Percentiles rank a stretch among this genome's conserved stretches.
Evolutionary conservation across 805 yeast genomes (phyloP).

Genomic region (Isabelozyma heimii): DNA sequence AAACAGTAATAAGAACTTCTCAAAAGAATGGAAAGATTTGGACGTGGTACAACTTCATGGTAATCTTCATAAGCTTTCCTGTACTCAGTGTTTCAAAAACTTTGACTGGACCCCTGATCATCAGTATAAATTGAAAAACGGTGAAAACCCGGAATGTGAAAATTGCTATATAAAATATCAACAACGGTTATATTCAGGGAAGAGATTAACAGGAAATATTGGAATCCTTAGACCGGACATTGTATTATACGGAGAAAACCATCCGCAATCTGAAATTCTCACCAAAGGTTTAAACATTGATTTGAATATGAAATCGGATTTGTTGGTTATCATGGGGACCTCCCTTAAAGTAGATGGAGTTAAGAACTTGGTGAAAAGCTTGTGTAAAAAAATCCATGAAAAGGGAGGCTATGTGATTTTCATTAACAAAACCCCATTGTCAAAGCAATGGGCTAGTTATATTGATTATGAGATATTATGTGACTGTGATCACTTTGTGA

Average conservation of each 20-base stretch:
- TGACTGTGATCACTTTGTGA: conserved; percentile 84
- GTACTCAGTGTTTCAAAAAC: conserved; percentile 64
- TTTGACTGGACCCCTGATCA: conserved; percentile 61
- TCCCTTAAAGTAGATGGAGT: conserved; percentile 91
- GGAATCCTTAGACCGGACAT: conserved; percentile 87
- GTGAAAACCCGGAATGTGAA: conserved; percentile 76
- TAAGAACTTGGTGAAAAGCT: conserved; percentile 64
- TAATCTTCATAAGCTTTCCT: conserved; percentile 69
- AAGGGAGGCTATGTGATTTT: conserved; percentile 76
- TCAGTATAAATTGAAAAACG: conserved; percentile 49
- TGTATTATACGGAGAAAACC: conserved; percentile 91
- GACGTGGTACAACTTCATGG: conserved; percentile 93
- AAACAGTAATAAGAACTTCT: conserved; percentile 17
- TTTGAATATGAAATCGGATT: conserved; percentile 65
- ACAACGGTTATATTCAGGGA: conserved; percentile 63
- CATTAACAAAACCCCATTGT: conserved; percentile 66
- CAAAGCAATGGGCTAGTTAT: conserved; percentile 63
- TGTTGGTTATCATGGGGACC: conserved; percentile 88
- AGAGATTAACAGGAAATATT: conserved; percentile 63
- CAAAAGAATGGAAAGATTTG: conserved; percentile 54
- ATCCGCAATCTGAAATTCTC: conserved; percentile 80
- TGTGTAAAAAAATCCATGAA: conserved; percentile 72
- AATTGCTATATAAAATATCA: conserved; percentile 57
- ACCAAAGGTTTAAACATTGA: conserved; percentile 70
- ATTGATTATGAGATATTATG: conserved; percentile 77